Conservation (phyloP, 371 early-diverging fungal genomes). For the Haplosporangium sp. region DNA sequence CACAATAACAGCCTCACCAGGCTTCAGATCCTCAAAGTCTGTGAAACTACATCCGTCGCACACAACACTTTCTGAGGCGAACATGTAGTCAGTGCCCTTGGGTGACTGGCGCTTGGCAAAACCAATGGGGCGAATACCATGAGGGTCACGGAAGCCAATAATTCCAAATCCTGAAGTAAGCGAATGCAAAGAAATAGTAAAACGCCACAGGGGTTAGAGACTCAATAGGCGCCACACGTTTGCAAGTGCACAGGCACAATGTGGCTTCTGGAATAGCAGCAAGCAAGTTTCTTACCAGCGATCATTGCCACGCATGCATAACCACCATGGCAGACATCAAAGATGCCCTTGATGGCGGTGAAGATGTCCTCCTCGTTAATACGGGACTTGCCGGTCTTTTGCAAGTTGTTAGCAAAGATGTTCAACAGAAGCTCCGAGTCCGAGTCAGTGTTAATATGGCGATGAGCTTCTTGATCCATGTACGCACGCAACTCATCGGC, state of each 20-base stretch:
- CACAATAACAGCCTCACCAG: conserved; percentile 94
- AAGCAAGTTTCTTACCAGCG: conserved; percentile 70
- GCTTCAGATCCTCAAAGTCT: conserved; percentile 87
- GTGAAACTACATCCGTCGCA: conserved; percentile 91
- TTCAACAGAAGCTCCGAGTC: conserved; percentile 97
- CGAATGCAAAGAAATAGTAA: conserved; percentile 1
- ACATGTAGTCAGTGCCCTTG: conserved; percentile 90
- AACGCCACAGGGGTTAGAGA: too few species aligned
- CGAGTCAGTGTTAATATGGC: conserved; percentile 98
- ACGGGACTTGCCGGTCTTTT: conserved; percentile 94
- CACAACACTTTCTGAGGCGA: conserved; percentile 95
- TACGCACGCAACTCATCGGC: conserved; percentile 85
- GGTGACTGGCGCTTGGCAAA: conserved; percentile 81
- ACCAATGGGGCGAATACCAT: conserved; percentile 95
- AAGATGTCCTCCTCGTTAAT: conserved; percentile 98
- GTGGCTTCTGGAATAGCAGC: not conserved
- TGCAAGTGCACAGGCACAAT: too few species aligned
- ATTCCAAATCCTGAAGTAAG: conserved; percentile 74
- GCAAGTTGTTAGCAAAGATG: conserved; percentile 93
- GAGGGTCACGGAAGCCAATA: conserved; percentile 93
- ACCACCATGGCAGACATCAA: conserved; percentile 87
- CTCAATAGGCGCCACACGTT: too few species aligned
- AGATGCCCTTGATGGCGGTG: conserved; percentile 87
- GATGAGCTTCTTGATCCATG: conserved; percentile 93
- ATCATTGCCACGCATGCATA: conserved; percentile 97